A percentile compares a stretch with the other conserved stretches of the same genome.
These are phyloP conservation scores for Narthecium ossifragum DNA, from an alignment of 106 monocot genomes.

Conservation along the genomic window DNA sequence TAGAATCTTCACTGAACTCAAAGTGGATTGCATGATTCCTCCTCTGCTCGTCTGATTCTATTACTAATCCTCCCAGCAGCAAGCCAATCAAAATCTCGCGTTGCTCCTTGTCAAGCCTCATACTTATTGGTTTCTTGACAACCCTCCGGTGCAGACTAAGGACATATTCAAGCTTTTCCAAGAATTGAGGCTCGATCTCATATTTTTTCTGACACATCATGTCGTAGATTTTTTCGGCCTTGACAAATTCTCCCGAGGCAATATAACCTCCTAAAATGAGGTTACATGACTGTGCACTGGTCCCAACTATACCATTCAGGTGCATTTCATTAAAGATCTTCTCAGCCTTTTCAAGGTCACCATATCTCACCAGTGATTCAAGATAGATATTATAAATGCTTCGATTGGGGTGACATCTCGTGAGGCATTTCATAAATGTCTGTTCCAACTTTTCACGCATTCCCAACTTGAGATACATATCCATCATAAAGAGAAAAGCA, in stretches of 20 bases:
- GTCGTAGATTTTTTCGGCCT: slow-evolving; percentile 66
- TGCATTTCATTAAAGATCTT: slow-evolving; percentile 79
- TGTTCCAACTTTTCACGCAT: slow-evolving; percentile 62
- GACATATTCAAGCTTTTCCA: slow-evolving; percentile 53
- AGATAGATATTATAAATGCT: slow-evolving; percentile 61
- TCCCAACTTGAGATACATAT: slow-evolving; percentile 54
- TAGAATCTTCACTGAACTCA: slow-evolving; percentile 44
- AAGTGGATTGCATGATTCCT: slow-evolving; percentile 51
- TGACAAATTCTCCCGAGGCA: slow-evolving; percentile 41
- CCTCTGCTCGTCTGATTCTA: slow-evolving; percentile 41
- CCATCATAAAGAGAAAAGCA: slow-evolving; percentile 64
- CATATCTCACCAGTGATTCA: slow-evolving; percentile 55
- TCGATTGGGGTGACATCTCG: slow-evolving; percentile 50
- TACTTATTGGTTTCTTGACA: slow-evolving; percentile 40
- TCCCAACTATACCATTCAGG: slow-evolving; percentile 44
- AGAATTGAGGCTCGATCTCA: slow-evolving; percentile 41
- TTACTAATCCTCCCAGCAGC: slow-evolving; percentile 61
- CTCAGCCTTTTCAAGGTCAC: slow-evolving; percentile 59
- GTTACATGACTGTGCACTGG: slow-evolving; percentile 53
- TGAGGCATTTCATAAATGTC: slow-evolving; percentile 42
- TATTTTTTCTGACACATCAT: slow-evolving; percentile 85
- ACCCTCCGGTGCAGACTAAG: slow-evolving; percentile 51
- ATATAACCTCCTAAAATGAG: slow-evolving; percentile 63
- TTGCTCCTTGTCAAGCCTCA: slow-evolving; percentile 79
- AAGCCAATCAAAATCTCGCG: slow-evolving; percentile 91